Base-by-base conservation (phyloP, 208 protist species). In the Naegleria gruberi region DNA sequence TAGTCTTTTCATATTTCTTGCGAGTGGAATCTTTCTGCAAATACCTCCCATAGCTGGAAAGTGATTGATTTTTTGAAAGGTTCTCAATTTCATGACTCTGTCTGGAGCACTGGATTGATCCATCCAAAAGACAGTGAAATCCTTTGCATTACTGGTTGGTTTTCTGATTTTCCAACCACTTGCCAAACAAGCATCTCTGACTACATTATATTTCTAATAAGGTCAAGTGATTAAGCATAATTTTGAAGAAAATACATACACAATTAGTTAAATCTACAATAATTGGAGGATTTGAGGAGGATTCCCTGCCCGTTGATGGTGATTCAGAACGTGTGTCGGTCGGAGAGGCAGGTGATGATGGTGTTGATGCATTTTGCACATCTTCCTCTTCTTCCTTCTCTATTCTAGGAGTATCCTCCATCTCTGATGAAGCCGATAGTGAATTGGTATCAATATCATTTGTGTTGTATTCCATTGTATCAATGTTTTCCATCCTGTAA, bases 21-120 rank as follows among this genome's bases (percentile, higher is more conserved):
- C 95, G n/a, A 98, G 93, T 90, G 96, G 96, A 1, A 94, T 95
- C 92, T 99, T 99, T 46, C 97, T 94, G 55, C 96, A 97, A 23
- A 99, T 92, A 74, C 98, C 93, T 89, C 96, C 94, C 97, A 98
- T 98, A 37, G 94, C 95, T 6, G 97, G 96, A 92, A 98, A 98
- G 92, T 99, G 97, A 93, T 99, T 99, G 23, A 97, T 97, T 41
- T 95, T 94, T 93, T 99, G 97, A 94, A 96, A 98, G 91, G 95
- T 96, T 43, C 93, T 93, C 43, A 98, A 91, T 1, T 94, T 93
- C 82, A 96, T 96, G 23, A 98, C 92, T 34, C 95, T 92, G 47
- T 96, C 96, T 46, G 97, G 91, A n/a, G 95, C 93, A 89, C 98
- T 94, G 26, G 96, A 96, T 17, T 95, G 96, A 90, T 99, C 97